Percentiles rank a stretch among this genome's conserved stretches.
These are phyloP conservation scores for Phtheirospermum japonicum DNA, from an alignment of 257 asterid genomes.

Conservation along the genomic window DNA sequence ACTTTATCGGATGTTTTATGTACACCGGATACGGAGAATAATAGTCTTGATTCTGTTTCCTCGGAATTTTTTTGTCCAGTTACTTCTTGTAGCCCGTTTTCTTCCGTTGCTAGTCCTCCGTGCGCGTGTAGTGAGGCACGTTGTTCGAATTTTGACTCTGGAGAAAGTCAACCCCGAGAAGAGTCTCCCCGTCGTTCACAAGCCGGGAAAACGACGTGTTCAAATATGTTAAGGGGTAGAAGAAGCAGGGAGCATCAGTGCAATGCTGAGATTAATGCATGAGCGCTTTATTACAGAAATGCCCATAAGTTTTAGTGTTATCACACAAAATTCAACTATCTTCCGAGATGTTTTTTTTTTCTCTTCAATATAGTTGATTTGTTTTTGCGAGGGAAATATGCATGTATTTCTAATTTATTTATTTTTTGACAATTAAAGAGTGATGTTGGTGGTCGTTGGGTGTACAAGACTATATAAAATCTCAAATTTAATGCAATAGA, in stretches of 20 bases:
- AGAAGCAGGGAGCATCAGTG: constrained; percentile 92
- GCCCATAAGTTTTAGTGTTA: background rate
- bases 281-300: background rate
- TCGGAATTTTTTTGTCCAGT: constrained; percentile 72
- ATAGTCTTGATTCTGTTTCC: constrained; percentile 51
- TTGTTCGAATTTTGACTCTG: constrained; percentile 55
- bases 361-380: too few species aligned
- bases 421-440: too few species aligned
- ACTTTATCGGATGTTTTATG: constrained; percentile 65
- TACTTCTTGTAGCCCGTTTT: constrained; percentile 88
- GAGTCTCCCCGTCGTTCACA: too few species aligned
- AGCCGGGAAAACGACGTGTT: too few species aligned
- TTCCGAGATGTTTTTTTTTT: background rate
- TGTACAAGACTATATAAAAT: too few species aligned
- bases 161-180: constrained; percentile 47
- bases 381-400: too few species aligned
- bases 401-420: too few species aligned
- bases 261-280: constrained; percentile 87
- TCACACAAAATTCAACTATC: background rate
- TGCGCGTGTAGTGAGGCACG: constrained; percentile 79
- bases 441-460: too few species aligned
- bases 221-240: constrained; percentile 90
- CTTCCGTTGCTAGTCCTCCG: constrained; percentile 71
- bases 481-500: too few species aligned
- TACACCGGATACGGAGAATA: constrained; percentile 36